Evolutionary conservation across 2,329 filamentous ascomycete species (phyloP).

Genomic region (Dryadomyces sulphureus): DNA sequence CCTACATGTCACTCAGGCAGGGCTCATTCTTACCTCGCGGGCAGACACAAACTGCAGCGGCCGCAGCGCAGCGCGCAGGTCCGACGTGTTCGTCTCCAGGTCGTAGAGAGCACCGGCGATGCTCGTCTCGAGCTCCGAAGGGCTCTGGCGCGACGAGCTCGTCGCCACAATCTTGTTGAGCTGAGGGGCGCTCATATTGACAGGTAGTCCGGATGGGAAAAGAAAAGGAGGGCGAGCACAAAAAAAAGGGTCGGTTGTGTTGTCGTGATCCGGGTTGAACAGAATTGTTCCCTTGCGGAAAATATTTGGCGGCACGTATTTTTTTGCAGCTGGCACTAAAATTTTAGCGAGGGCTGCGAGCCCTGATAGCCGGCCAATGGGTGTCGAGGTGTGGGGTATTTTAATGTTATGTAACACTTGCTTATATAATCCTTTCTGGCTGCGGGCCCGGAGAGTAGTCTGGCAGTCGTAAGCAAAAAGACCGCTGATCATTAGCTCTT

Average conservation of each 20-base stretch:
- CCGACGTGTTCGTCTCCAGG: slow-evolving; percentile 97
- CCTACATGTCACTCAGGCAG: neutral
- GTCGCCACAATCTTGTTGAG: slow-evolving; percentile 97
- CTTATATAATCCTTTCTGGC: neutral
- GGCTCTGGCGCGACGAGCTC: slow-evolving; percentile 90
- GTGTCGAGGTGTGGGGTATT: neutral
- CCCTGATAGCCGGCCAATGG: neutral
- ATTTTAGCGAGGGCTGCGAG: neutral
- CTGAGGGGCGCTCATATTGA: slow-evolving; percentile 46
- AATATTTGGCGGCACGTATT: neutral
- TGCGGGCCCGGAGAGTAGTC: no score
- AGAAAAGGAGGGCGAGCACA: neutral
- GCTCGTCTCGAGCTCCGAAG: slow-evolving; percentile 92
- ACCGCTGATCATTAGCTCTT: no score
- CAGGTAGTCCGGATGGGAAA: neutral
- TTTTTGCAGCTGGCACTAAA: neutral
- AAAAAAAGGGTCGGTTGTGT: neutral
- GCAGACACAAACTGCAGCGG: slow-evolving; percentile 98
- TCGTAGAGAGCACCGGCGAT: slow-evolving; percentile 97
- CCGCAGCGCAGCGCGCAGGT: slow-evolving; percentile 90
- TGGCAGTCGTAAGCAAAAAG: no score
- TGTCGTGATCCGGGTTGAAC: neutral
- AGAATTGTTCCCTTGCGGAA: neutral
- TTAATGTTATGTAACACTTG: neutral
- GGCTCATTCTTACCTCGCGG: slow-evolving; percentile 78